These are phyloP conservation scores for Peniophora sp. DNA, from an alignment of 1,284 basidiomycete species.

Conservation along the genomic window DNA sequence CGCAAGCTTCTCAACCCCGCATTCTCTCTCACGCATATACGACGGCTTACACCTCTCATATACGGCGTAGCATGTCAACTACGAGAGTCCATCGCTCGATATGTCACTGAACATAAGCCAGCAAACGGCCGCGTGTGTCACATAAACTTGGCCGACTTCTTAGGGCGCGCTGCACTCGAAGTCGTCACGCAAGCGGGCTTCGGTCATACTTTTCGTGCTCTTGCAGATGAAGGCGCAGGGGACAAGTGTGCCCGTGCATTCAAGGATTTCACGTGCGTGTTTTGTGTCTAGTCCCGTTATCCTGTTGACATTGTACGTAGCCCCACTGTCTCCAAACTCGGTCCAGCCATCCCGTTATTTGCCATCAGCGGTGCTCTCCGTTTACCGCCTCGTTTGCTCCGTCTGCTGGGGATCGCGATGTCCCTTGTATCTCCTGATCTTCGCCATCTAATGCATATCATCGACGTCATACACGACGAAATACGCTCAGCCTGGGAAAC, in stretches of 20 bases:
- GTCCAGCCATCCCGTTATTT: too few species aligned
- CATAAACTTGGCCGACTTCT: conserved; percentile 26
- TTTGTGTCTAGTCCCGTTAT: too few species aligned
- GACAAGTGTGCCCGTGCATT: conserved; percentile 17
- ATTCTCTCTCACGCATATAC: neutral
- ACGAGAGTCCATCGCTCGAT: conserved; percentile 11
- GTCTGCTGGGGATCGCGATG: too few species aligned
- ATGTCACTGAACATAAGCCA: conserved; percentile 1
- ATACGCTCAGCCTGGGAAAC: too few species aligned
- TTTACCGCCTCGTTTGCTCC: too few species aligned
- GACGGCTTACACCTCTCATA: neutral
- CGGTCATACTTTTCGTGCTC: conserved; percentile 27
- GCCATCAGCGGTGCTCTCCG: too few species aligned
- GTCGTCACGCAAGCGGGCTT: conserved; percentile 18
- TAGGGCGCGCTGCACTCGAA: conserved; percentile 20
- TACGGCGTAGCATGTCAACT: conserved; percentile 8
- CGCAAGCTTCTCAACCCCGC: neutral
- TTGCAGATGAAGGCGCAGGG: conserved; percentile 15
- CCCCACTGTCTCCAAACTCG: too few species aligned
- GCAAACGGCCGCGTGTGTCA: conserved; percentile 8
- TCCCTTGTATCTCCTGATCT: too few species aligned
- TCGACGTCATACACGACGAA: too few species aligned
- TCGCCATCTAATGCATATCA: too few species aligned
- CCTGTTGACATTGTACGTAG: too few species aligned
- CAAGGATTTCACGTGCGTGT: too few species aligned